These are phyloP conservation scores for Yarrowia sp. DNA, from an alignment of 805 yeast genomes.

Conservation along the genomic window DNA sequence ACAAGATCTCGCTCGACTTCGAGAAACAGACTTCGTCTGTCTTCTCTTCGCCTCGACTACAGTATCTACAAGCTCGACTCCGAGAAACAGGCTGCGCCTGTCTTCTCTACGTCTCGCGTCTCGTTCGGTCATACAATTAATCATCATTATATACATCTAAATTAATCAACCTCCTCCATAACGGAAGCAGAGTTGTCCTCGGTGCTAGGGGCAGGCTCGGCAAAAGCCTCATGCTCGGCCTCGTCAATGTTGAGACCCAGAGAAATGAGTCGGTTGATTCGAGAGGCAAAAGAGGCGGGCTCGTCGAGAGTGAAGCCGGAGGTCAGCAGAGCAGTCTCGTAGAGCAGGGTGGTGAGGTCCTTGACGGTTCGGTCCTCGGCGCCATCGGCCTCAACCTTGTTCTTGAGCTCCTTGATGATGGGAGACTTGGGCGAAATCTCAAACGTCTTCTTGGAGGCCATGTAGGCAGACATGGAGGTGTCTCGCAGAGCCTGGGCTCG, in stretches of 20 bases:
- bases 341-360: slow-evolving; percentile 93
- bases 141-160: slow-evolving; percentile 14
- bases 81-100: too few species aligned
- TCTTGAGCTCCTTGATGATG: slow-evolving; percentile 91
- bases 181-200: slow-evolving; percentile 75
- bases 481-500: slow-evolving; percentile 99
- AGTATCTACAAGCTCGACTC: too few species aligned
- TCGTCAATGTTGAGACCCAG: slow-evolving; percentile 97
- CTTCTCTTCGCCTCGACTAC: too few species aligned
- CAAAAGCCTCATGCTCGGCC: slow-evolving; percentile 45
- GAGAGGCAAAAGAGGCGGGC: slow-evolving; percentile 94
- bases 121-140: background rate
- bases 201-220: slow-evolving; percentile 42
- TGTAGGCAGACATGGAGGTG: slow-evolving; percentile 97
- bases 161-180: slow-evolving; percentile 97
- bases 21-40: too few species aligned
- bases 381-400: slow-evolving; percentile 95
- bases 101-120: background rate
- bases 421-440: slow-evolving; percentile 97
- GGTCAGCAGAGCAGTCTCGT: slow-evolving; percentile 96
- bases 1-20: too few species aligned
- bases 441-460: slow-evolving; percentile 98
- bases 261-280: slow-evolving; percentile 97
- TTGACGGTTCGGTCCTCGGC: slow-evolving; percentile 97
- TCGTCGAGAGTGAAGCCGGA: slow-evolving; percentile 99